phyloP scores from a whole-genome alignment of 176 grass and related monocot species.

The Avena eriantha region DNA sequence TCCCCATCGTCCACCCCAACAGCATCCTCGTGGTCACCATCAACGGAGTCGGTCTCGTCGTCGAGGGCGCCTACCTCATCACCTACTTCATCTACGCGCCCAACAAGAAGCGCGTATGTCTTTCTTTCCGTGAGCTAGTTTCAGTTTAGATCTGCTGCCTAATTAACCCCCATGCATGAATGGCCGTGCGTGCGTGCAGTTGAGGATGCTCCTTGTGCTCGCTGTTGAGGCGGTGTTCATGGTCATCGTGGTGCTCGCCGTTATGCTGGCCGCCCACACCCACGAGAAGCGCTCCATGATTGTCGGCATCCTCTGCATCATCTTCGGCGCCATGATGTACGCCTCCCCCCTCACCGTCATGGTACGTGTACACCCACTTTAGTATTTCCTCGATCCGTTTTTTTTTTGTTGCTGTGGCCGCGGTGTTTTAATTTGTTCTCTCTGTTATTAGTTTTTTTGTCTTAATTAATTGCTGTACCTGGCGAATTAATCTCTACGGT shows the following conservation, averaged over 20 bases:
- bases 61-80: neutral
- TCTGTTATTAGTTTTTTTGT: neutral
- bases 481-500: neutral
- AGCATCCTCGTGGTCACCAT: constrained; percentile 18
- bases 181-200: neutral
- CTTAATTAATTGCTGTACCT: neutral
- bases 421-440: neutral
- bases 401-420: neutral
- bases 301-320: constrained; percentile 15
- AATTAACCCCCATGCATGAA: neutral
- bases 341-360: constrained; percentile 6
- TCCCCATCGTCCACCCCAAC: constrained; percentile 8
- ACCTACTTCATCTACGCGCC: neutral
- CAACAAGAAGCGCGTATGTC: neutral
- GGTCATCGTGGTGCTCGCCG: neutral
- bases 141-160: neutral
- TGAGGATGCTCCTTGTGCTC: neutral
- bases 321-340: neutral
- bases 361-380: neutral
- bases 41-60: constrained; percentile 4
- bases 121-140: neutral
- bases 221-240: constrained; percentile 9
- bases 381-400: neutral
- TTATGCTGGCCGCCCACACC: neutral
- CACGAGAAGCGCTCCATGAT: constrained; percentile 18